These are phyloP conservation scores for Erodium maritimum DNA, from an alignment of 345 rosid genomes.

Conservation along the genomic window DNA sequence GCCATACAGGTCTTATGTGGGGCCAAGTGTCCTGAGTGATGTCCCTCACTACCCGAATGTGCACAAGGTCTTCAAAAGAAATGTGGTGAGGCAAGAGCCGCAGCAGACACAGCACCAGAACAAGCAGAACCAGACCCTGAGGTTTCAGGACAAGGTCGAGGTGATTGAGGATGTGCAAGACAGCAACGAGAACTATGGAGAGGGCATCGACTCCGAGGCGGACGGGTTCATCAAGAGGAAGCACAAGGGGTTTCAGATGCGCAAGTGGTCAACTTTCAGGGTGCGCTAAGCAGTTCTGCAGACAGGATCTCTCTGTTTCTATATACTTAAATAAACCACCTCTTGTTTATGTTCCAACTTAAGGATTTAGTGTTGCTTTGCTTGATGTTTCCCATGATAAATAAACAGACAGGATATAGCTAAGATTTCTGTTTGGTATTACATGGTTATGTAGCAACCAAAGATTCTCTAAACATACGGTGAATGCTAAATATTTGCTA, in stretches of 20 bases:
- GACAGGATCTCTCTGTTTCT: too few relatives aligned
- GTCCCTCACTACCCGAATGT: conserved; percentile 26
- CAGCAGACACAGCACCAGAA: not conserved
- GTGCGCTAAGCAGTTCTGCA: not conserved
- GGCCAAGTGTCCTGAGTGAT: conserved; percentile 15
- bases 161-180: not conserved
- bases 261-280: not conserved
- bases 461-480: too few relatives aligned
- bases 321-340: not conserved
- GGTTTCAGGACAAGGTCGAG: not conserved
- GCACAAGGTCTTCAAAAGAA: conserved; percentile 16
- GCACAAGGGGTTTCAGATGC: not conserved
- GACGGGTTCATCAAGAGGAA: not conserved
- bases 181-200: not conserved
- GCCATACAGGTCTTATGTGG: too few relatives aligned
- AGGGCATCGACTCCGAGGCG: not conserved
- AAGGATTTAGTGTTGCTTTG: too few relatives aligned
- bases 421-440: too few relatives aligned
- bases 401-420: too few relatives aligned
- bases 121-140: not conserved
- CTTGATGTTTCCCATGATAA: too few relatives aligned
- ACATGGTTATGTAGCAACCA: too few relatives aligned
- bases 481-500: too few relatives aligned
- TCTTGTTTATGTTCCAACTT: not conserved
- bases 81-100: not conserved